Percentiles rank a stretch among this genome's conserved stretches.
These are phyloP conservation scores for Fraxinus baroniana DNA, from an alignment of 305 asterid species.

Conservation along the genomic window DNA sequence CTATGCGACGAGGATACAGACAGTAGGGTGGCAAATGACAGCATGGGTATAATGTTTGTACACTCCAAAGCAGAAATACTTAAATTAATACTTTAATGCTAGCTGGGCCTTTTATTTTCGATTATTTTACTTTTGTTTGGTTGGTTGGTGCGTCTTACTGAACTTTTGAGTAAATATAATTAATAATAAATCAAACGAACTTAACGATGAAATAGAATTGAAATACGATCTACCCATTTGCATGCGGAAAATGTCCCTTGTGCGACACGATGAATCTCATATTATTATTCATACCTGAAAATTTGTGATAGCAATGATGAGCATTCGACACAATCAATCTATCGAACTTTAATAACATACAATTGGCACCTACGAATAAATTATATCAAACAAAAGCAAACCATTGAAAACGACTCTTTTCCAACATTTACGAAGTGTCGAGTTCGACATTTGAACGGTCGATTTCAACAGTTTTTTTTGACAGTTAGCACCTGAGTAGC, in stretches of 20 bases:
- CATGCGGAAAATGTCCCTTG: not conserved
- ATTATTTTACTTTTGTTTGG: not conserved
- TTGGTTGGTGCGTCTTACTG: not conserved
- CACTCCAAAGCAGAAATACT: not conserved
- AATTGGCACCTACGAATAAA: not conserved
- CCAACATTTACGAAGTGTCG: not conserved
- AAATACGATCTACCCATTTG: not conserved
- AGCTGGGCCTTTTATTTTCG: not conserved
- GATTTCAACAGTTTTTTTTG: not conserved
- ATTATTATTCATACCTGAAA: not conserved
- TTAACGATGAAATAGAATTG: not conserved
- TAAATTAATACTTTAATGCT: not conserved
- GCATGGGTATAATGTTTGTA: not conserved
- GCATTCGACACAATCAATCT: not conserved
- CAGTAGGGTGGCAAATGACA: not conserved
- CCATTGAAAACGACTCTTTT: not conserved
- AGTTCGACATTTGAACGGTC: not conserved
- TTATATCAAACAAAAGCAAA: not conserved
- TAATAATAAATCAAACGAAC: not conserved
- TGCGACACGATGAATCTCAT: not conserved
- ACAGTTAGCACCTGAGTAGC: not conserved
- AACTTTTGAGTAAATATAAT: not conserved
- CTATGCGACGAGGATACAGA: not conserved
- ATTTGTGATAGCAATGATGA: not conserved
- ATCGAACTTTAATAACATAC: not conserved